A percentile compares a stretch with the other conserved stretches of the same genome.
Conservation (phyloP, 2,329 filamentous ascomycete species). For the Xylariaceae sp. region DNA sequence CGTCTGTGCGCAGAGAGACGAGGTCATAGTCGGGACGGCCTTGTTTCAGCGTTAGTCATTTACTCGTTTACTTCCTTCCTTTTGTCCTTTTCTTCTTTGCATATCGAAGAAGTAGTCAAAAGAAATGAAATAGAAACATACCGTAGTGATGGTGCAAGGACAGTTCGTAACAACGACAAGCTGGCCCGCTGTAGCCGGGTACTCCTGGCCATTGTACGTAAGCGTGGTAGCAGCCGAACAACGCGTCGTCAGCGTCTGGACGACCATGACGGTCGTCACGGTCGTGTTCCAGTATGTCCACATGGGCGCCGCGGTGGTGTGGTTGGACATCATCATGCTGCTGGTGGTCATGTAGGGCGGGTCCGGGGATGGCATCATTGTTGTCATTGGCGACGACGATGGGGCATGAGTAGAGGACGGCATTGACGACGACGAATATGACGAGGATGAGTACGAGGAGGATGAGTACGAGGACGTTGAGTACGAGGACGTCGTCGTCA, state of each 20-base stretch:
- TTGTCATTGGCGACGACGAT: neutral
- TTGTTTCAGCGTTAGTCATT: slow-evolving; percentile 4
- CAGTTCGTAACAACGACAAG: slow-evolving; percentile 52
- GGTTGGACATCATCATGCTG: neutral
- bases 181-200: slow-evolving; percentile 50
- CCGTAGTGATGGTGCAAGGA: slow-evolving; percentile 43
- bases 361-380: neutral
- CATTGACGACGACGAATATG: neutral
- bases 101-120: too few species aligned
- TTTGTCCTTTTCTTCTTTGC: too few species aligned
- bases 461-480: neutral
- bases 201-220: slow-evolving; percentile 46
- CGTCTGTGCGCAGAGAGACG: slow-evolving; percentile 20
- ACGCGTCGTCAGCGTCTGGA: slow-evolving; percentile 26
- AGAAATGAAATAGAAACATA: slow-evolving; percentile 9
- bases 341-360: neutral
- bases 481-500: too few species aligned
- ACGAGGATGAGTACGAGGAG: neutral
- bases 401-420: slow-evolving; percentile 1
- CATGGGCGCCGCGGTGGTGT: slow-evolving; percentile 12
- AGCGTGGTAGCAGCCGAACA: slow-evolving; percentile 47
- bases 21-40: slow-evolving; percentile 21
- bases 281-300: slow-evolving; percentile 29
- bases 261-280: slow-evolving; percentile 25
- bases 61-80: too few species aligned